A percentile compares a stretch with the other conserved stretches of the same genome.
phyloP scores from a whole-genome alignment of 768 basidiomycete species.

The Pulveroboletus sp. region DNA sequence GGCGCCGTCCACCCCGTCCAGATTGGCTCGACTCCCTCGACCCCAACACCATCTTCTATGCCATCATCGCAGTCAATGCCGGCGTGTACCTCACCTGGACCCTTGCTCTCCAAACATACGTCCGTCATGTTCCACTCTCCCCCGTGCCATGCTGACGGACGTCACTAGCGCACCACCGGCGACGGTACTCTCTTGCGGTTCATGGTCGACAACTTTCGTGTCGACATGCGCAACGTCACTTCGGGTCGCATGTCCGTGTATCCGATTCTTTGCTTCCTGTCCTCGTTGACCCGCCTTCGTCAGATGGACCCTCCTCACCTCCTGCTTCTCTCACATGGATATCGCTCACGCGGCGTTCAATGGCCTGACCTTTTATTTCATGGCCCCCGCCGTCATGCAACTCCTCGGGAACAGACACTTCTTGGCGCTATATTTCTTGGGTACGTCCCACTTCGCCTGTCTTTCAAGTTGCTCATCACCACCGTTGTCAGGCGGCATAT shows the following conservation, averaged over 20 bases:
- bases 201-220: slow-evolving; percentile 63
- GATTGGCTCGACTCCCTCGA: slow-evolving; percentile 51
- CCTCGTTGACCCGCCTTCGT: neutral
- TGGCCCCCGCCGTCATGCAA: slow-evolving; percentile 60
- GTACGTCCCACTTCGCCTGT: no score
- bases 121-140: slow-evolving; percentile 26
- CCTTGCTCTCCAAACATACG: slow-evolving; percentile 32
- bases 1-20: slow-evolving; percentile 28
- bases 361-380: slow-evolving; percentile 73
- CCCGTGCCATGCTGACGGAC: neutral
- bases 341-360: slow-evolving; percentile 68
- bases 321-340: slow-evolving; percentile 66
- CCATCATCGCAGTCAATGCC: slow-evolving; percentile 62
- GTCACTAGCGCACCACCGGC: slow-evolving; percentile 37
- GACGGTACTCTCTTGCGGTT: slow-evolving; percentile 36
- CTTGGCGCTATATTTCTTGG: slow-evolving; percentile 68
- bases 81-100: slow-evolving; percentile 60
- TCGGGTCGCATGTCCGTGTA: slow-evolving; percentile 60
- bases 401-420: slow-evolving; percentile 66
- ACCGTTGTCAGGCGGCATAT: slow-evolving; percentile 50
- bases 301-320: slow-evolving; percentile 74
- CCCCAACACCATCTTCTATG: slow-evolving; percentile 49
- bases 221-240: slow-evolving; percentile 55
- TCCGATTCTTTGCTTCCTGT: neutral
- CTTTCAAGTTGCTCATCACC: neutral